These are phyloP conservation scores for Vachellia pachyceras DNA, from an alignment of 306 rosid species.

Conservation along the genomic window DNA sequence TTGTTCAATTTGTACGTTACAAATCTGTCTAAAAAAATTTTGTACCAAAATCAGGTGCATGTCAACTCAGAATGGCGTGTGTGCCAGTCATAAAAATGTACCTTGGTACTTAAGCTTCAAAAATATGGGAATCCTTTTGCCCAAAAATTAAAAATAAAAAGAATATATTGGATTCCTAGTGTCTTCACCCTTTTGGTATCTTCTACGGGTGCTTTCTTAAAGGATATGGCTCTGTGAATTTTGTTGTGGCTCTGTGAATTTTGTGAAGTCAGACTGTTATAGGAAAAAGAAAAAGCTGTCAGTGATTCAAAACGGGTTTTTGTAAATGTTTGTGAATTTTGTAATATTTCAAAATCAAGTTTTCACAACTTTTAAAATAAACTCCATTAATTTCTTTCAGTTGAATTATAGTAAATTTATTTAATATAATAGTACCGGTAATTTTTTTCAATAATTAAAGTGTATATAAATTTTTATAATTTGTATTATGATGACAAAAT, in stretches of 20 bases:
- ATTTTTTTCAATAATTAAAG: too few species aligned
- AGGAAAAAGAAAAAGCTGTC: neutral
- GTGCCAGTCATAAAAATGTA: slow-evolving; percentile 27
- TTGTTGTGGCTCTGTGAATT: neutral
- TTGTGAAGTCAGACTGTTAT: neutral
- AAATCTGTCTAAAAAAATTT: neutral
- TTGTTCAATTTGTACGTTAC: neutral
- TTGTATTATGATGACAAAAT: too few species aligned
- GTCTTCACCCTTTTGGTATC: neutral
- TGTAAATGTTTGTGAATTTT: too few species aligned
- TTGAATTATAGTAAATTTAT: too few species aligned
- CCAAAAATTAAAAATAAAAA: neutral
- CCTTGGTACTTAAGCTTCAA: slow-evolving; percentile 16
- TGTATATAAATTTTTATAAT: too few species aligned
- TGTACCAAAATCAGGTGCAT: slow-evolving; percentile 1
- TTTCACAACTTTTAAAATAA: too few species aligned
- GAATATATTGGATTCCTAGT: slow-evolving; percentile 4
- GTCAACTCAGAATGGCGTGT: slow-evolving; percentile 16
- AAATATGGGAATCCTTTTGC: slow-evolving; percentile 10
- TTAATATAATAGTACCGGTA: too few species aligned
- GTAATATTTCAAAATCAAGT: too few species aligned
- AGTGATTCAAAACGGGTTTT: too few species aligned
- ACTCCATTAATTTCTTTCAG: neutral
- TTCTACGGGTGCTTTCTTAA: neutral
- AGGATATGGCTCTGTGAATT: neutral